Evolutionary conservation across 257 asterid genomes (phyloP).

Genomic region (Nicotiana paniculata): DNA sequence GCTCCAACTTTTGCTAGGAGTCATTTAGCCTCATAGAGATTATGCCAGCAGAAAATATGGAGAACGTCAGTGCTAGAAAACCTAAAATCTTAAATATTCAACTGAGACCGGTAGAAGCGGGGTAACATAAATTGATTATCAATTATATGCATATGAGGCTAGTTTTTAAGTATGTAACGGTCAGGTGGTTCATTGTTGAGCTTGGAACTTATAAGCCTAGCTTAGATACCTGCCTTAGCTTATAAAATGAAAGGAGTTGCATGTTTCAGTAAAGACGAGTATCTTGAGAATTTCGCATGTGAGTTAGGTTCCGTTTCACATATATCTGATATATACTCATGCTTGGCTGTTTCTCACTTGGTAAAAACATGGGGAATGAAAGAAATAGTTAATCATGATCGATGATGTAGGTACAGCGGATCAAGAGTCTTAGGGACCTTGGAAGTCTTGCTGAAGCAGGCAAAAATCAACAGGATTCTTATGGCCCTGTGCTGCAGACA

Average conservation of each 20-base stretch:
- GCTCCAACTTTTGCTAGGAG: neutral
- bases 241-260: neutral
- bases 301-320: neutral
- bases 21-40: neutral
- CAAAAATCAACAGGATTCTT: conserved; percentile 33
- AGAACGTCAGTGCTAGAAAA: neutral
- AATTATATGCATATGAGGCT: neutral
- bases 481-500: conserved; percentile 67
- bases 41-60: neutral
- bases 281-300: neutral
- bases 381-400: neutral
- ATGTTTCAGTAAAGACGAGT: neutral
- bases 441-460: conserved; percentile 36
- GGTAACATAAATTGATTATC: neutral
- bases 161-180: neutral
- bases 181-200: neutral
- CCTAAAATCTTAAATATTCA: neutral
- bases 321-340: neutral
- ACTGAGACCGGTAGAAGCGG: neutral
- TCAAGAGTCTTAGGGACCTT: conserved; percentile 51
- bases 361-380: neutral
- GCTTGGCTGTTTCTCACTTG: neutral
- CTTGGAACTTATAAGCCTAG: neutral
- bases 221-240: neutral
- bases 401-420: conserved; percentile 35